phyloP scores from a whole-genome alignment of 495 filamentous ascomycete genomes.

The Aspergillus heteromorphus region DNA sequence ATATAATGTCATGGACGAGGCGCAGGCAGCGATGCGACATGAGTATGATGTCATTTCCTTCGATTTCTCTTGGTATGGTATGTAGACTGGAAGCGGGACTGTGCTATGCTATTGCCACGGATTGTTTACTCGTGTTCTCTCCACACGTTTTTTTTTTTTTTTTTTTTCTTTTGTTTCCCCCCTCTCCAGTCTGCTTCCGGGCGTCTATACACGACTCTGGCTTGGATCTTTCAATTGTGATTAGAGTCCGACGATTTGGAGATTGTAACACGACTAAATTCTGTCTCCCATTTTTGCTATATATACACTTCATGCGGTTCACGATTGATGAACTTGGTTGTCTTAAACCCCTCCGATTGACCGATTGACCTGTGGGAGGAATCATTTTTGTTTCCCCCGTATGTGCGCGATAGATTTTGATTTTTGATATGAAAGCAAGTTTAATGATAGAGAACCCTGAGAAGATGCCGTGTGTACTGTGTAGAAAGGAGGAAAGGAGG shows the following conservation, averaged over 20 bases:
- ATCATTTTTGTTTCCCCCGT: not conserved
- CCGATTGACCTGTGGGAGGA: not conserved
- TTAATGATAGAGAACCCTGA: not conserved
- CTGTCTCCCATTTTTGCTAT: slow-evolving; percentile 1
- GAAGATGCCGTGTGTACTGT: not conserved
- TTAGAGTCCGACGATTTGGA: slow-evolving; percentile 8
- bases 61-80: slow-evolving; percentile 10
- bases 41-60: slow-evolving; percentile 15
- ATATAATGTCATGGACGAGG: slow-evolving; percentile 8
- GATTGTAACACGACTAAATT: slow-evolving; percentile 11
- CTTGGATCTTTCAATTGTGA: not conserved
- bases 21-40: slow-evolving; percentile 12
- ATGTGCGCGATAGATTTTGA: not conserved
- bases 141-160: slow-evolving; percentile 3
- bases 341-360: not conserved
- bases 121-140: not conserved
- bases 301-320: slow-evolving; percentile 8
- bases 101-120: slow-evolving; percentile 11
- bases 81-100: slow-evolving; percentile 19
- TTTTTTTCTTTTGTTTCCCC: slow-evolving; percentile 5
- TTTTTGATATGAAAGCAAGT: not conserved
- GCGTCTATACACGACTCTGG: slow-evolving; percentile 1
- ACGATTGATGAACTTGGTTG: slow-evolving; percentile 5
- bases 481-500: not conserved
- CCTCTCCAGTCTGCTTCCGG: not conserved